A percentile compares a stretch with the other conserved stretches of the same genome.
Evolutionary conservation across 2,329 filamentous ascomycete genomes (phyloP).

Genomic region (Parastagonospora nodorum): DNA sequence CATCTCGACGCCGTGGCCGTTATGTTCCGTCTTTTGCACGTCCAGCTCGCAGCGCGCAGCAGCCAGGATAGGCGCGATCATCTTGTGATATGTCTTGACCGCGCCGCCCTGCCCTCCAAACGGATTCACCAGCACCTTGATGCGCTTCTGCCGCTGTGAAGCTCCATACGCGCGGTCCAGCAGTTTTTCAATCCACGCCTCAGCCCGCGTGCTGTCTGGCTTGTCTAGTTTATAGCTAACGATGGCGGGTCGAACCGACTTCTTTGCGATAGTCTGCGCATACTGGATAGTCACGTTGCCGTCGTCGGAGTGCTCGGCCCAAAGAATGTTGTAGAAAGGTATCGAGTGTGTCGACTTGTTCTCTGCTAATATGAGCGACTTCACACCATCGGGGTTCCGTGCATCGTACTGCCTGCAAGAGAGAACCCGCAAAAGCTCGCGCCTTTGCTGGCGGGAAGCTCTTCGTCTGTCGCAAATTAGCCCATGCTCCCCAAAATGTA

Average conservation of each 20-base stretch:
- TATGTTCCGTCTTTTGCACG: slow-evolving; percentile 70
- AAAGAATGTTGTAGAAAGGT: slow-evolving; percentile 82
- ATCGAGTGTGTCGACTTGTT: slow-evolving; percentile 63
- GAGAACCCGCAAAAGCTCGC: slow-evolving; percentile 63
- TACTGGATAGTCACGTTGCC: slow-evolving; percentile 72
- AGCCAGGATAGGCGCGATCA: slow-evolving; percentile 81
- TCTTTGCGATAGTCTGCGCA: slow-evolving; percentile 62
- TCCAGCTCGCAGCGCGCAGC: slow-evolving; percentile 80
- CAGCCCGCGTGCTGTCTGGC: slow-evolving; percentile 54
- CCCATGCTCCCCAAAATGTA: neutral
- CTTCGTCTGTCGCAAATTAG: slow-evolving; percentile 55
- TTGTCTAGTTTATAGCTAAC: slow-evolving; percentile 66
- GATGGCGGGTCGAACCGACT: slow-evolving; percentile 63
- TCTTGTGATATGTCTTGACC: slow-evolving; percentile 70
- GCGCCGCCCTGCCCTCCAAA: slow-evolving; percentile 84
- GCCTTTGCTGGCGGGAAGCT: slow-evolving; percentile 54
- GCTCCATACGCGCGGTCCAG: slow-evolving; percentile 72
- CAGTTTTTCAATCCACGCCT: slow-evolving; percentile 68
- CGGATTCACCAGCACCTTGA: slow-evolving; percentile 90
- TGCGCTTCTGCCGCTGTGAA: slow-evolving; percentile 71
- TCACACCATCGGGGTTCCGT: neutral
- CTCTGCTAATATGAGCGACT: slow-evolving; percentile 35
- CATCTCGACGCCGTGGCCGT: slow-evolving; percentile 82
- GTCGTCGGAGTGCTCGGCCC: slow-evolving; percentile 68
- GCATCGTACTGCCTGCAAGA: slow-evolving; percentile 52